phyloP scores from a whole-genome alignment of 495 filamentous ascomycete species.

The Pseudevernia furfuracea region DNA sequence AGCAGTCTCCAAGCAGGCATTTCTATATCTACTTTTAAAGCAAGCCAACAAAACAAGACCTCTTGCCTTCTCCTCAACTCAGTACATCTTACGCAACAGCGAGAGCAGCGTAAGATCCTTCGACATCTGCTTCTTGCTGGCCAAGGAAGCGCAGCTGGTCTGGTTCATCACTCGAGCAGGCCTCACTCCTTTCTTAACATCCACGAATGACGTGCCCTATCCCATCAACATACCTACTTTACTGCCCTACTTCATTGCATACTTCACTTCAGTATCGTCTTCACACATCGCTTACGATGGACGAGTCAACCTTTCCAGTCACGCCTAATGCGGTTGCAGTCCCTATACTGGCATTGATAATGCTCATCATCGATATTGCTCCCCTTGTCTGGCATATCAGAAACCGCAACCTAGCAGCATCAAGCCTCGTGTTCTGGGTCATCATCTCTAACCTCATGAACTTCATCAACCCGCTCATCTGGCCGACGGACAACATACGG shows the following conservation, averaged over 20 bases:
- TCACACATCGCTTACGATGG: constrained; percentile 17
- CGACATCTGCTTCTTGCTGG: constrained; percentile 2
- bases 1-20: not conserved
- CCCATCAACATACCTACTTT: not conserved
- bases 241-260: not conserved
- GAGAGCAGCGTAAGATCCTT: not conserved
- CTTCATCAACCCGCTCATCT: constrained; percentile 72
- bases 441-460: constrained; percentile 57
- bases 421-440: constrained; percentile 56
- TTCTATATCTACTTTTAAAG: not conserved
- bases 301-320: constrained; percentile 33
- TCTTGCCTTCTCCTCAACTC: not conserved
- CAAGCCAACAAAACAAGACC: not conserved
- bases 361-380: constrained; percentile 49
- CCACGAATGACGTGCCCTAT: too few relatives aligned
- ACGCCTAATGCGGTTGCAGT: constrained; percentile 35
- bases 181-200: constrained; percentile 3
- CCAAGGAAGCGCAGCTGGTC: constrained; percentile 1
- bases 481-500: constrained; percentile 61
- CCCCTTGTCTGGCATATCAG: constrained; percentile 49
- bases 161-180: not conserved
- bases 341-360: constrained; percentile 48
- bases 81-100: not conserved
- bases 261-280: not conserved
- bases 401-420: constrained; percentile 55